Evolutionary conservation across 495 filamentous ascomycete species (phyloP).

Genomic region (Penicillium malachiteum): DNA sequence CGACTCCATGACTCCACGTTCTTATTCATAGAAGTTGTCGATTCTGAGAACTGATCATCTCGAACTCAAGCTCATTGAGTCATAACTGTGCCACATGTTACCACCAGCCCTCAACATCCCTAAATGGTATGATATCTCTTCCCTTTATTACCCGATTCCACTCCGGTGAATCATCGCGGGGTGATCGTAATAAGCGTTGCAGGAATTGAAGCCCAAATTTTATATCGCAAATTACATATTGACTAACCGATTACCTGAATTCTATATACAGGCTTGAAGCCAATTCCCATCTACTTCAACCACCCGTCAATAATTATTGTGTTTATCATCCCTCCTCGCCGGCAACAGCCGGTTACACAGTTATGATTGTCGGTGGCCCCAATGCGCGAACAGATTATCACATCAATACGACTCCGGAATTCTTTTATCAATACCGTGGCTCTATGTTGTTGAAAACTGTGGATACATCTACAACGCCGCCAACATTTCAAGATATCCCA

Average conservation of each 20-base stretch:
- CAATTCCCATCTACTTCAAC: conserved; percentile 90
- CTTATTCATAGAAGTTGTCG: too few species aligned
- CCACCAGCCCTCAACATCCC: conserved; percentile 67
- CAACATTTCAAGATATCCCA: conserved; percentile 73
- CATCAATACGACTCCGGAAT: conserved; percentile 94
- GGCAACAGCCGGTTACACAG: conserved; percentile 45
- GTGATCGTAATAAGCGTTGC: background rate
- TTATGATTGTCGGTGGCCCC: conserved; percentile 89
- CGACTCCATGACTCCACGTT: background rate
- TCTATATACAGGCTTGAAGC: conserved; percentile 70
- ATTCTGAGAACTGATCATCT: too few species aligned
- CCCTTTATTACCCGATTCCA: conserved; percentile 16
- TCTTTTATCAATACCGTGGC: conserved; percentile 96
- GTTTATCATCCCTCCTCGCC: conserved; percentile 69
- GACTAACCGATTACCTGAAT: background rate
- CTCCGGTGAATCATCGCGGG: conserved; percentile 20
- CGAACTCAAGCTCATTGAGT: too few species aligned
- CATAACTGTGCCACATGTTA: conserved; percentile 26
- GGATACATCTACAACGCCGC: conserved; percentile 52
- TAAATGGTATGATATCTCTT: conserved; percentile 63
- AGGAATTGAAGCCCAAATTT: background rate
- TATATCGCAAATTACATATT: background rate
- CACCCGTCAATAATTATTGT: conserved; percentile 96
- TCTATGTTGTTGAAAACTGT: conserved; percentile 93
- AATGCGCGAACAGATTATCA: conserved; percentile 98